Conservation (phyloP, 371 early-diverging fungal species). For the Apophysomyces elegans region DNA sequence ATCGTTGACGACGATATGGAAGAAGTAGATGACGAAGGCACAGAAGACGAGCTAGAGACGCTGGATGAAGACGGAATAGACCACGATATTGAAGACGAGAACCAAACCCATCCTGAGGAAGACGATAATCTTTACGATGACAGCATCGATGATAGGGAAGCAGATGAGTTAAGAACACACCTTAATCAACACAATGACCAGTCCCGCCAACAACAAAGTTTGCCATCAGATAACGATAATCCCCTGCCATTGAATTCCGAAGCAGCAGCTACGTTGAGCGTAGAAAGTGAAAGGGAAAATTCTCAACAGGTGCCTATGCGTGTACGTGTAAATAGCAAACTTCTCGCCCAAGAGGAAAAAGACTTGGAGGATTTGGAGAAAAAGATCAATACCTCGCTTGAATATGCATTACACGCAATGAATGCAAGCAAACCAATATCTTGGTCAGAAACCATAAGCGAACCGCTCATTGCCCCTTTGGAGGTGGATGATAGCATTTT, state of each 20-base stretch:
- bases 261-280: not conserved
- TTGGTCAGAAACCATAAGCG: not conserved
- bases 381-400: not conserved
- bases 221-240: not conserved
- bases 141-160: not conserved
- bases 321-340: not conserved
- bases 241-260: not conserved
- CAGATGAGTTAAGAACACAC: too few species aligned
- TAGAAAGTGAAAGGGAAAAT: not conserved
- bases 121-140: not conserved
- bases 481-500: constrained; percentile 2
- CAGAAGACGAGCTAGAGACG: not conserved
- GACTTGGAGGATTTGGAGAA: not conserved
- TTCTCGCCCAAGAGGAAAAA: not conserved
- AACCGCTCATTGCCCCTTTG: not conserved
- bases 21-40: not conserved
- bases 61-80: too few species aligned
- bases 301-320: not conserved
- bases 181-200: not conserved
- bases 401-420: not conserved
- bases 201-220: not conserved
- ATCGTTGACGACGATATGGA: not conserved
- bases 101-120: not conserved
- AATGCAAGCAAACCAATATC: not conserved
- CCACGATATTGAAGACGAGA: not conserved